Percentiles rank a stretch among this genome's conserved stretches.
These are phyloP conservation scores for Calonectria pseudoturangicola DNA, from an alignment of 2,329 filamentous ascomycete genomes.

Conservation along the genomic window DNA sequence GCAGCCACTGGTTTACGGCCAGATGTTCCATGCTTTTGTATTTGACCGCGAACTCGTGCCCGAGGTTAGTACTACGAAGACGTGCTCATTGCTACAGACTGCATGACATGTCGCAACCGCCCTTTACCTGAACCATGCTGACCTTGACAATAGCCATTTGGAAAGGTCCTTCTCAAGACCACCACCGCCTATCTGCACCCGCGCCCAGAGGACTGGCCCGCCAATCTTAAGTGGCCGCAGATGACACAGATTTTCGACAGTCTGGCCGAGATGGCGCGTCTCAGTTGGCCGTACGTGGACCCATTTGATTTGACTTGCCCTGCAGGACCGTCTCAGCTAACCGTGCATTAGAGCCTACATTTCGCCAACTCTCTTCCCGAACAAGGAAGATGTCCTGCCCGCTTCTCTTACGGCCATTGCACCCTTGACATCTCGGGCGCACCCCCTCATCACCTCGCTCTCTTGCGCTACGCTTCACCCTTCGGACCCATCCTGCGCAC, in stretches of 20 bases:
- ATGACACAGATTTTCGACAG: slow-evolving; percentile 86
- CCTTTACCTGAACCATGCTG: slow-evolving; percentile 14
- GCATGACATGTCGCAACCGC: not conserved
- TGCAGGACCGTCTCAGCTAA: slow-evolving; percentile 30
- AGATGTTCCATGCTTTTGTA: slow-evolving; percentile 84
- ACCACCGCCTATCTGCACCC: slow-evolving; percentile 87
- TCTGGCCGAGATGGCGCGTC: slow-evolving; percentile 85
- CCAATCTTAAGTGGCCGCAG: slow-evolving; percentile 82
- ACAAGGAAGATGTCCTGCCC: slow-evolving; percentile 78
- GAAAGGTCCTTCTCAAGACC: slow-evolving; percentile 78
- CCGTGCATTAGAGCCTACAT: slow-evolving; percentile 77
- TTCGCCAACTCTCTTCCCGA: slow-evolving; percentile 90
- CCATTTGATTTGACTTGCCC: not conserved
- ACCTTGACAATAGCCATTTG: slow-evolving; percentile 56
- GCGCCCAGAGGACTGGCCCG: slow-evolving; percentile 81
- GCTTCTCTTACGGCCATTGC: slow-evolving; percentile 79
- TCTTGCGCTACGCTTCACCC: slow-evolving; percentile 95
- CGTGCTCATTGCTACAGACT: not conserved
- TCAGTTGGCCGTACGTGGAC: slow-evolving; percentile 85
- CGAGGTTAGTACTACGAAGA: slow-evolving; percentile 64
- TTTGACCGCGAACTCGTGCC: slow-evolving; percentile 87
- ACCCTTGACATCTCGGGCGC: slow-evolving; percentile 87
- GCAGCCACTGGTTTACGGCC: slow-evolving; percentile 84
- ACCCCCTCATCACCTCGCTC: slow-evolving; percentile 88
- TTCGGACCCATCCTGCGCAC: slow-evolving; percentile 88